phyloP scores from a whole-genome alignment of 169 alveolate species.

The Besnoitia besnoiti region DNA sequence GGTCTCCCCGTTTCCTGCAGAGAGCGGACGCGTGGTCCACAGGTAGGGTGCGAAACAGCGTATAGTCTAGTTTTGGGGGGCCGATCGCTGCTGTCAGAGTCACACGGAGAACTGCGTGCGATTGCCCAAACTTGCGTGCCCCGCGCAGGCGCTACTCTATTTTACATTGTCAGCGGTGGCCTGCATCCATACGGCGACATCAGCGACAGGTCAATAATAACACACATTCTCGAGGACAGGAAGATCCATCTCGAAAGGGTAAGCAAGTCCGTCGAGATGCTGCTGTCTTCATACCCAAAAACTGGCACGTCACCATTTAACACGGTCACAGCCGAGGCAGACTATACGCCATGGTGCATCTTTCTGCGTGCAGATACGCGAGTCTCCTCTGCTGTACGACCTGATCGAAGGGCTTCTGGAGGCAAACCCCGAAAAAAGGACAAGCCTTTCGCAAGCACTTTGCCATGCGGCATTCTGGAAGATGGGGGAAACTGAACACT shows the following conservation, averaged over 20 bases:
- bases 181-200: slow-evolving; percentile 50
- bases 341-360: neutral
- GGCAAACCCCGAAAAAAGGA: slow-evolving; percentile 26
- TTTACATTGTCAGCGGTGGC: slow-evolving; percentile 51
- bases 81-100: neutral
- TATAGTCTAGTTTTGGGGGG: too few relatives aligned
- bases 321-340: too few relatives aligned
- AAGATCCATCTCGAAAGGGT: slow-evolving; percentile 53
- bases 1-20: slow-evolving; percentile 31
- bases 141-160: slow-evolving; percentile 46
- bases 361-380: slow-evolving; percentile 26
- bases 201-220: slow-evolving; percentile 20
- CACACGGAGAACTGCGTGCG: neutral
- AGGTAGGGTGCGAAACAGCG: neutral
- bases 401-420: slow-evolving; percentile 37
- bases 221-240: slow-evolving; percentile 43
- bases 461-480: slow-evolving; percentile 52
- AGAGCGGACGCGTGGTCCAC: slow-evolving; percentile 55
- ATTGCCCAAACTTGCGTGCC: neutral
- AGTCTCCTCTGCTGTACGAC: slow-evolving; percentile 41
- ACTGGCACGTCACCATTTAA: too few relatives aligned
- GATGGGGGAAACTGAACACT: slow-evolving; percentile 49
- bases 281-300: too few relatives aligned
- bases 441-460: slow-evolving; percentile 36
- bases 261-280: neutral